phyloP scores from a whole-genome alignment of 164 flowering plant species.

The Nymphaea thermarum region DNA sequence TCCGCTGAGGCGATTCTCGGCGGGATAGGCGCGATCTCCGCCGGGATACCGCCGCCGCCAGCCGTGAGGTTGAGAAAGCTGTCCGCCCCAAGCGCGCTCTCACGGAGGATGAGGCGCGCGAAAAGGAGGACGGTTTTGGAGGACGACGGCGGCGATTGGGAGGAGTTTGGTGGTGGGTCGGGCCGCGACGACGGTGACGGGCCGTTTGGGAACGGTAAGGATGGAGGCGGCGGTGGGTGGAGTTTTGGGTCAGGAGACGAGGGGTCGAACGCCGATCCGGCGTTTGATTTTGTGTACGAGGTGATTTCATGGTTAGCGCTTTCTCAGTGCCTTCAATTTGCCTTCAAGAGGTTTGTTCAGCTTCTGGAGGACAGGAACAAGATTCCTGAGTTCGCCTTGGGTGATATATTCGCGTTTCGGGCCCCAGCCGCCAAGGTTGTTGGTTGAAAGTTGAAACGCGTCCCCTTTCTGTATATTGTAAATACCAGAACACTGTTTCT shows the following conservation, averaged over 20 bases:
- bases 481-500: not conserved
- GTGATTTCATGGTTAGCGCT: slow-evolving; percentile 71
- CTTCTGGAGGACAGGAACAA: slow-evolving; percentile 35
- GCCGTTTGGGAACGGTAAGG: slow-evolving; percentile 22
- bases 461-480: not conserved
- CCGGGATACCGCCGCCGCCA: not conserved
- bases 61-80: not conserved
- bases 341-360: slow-evolving; percentile 53
- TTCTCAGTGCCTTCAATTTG: slow-evolving; percentile 75
- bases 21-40: not conserved
- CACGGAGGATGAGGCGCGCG: slow-evolving; percentile 25
- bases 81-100: slow-evolving; percentile 21
- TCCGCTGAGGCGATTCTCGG: not conserved
- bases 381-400: slow-evolving; percentile 9
- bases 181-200: slow-evolving; percentile 28
- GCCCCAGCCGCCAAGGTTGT: not conserved
- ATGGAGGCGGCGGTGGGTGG: slow-evolving; percentile 44
- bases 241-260: slow-evolving; percentile 36
- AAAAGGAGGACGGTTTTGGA: slow-evolving; percentile 22
- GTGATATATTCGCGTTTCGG: not conserved
- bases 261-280: slow-evolving; percentile 36
- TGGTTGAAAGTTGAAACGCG: not conserved
- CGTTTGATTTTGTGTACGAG: slow-evolving; percentile 66
- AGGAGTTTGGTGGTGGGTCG: slow-evolving; percentile 19
- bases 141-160: slow-evolving; percentile 23